phyloP scores from a whole-genome alignment of 352 stramenopile genomes.

The Plasmopara viticola region DNA sequence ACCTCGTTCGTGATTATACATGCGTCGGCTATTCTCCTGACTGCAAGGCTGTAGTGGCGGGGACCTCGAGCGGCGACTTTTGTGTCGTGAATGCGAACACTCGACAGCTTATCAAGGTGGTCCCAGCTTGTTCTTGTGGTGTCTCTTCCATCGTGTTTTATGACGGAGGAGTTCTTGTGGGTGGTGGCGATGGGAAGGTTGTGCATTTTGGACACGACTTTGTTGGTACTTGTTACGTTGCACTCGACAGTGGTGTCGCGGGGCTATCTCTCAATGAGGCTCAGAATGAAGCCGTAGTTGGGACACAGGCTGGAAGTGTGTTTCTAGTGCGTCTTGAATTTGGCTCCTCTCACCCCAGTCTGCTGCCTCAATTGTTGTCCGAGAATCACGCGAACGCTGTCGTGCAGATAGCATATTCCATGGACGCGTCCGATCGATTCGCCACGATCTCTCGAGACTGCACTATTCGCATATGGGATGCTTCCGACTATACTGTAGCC shows the following conservation, averaged over 20 bases:
- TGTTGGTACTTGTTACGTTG: slow-evolving; percentile 60
- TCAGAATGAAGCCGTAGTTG: slow-evolving; percentile 65
- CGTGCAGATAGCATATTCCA: slow-evolving; percentile 70
- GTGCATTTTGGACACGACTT: slow-evolving; percentile 70
- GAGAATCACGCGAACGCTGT: slow-evolving; percentile 83
- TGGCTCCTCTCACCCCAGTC: slow-evolving; percentile 16
- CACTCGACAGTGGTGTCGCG: slow-evolving; percentile 59
- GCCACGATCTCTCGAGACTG: slow-evolving; percentile 84
- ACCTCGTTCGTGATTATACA: slow-evolving; percentile 77
- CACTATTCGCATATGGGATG: slow-evolving; percentile 88
- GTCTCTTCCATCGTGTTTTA: slow-evolving; percentile 59
- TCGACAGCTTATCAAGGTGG: slow-evolving; percentile 52
- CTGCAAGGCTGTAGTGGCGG: slow-evolving; percentile 72
- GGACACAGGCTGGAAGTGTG: slow-evolving; percentile 73
- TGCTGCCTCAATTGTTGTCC: slow-evolving; percentile 22
- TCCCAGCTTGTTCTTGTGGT: slow-evolving; percentile 77
- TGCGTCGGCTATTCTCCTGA: slow-evolving; percentile 78
- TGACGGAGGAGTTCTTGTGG: slow-evolving; percentile 46
- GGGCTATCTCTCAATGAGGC: slow-evolving; percentile 51
- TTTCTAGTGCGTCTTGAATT: slow-evolving; percentile 63
- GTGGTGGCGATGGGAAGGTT: slow-evolving; percentile 83
- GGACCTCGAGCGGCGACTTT: slow-evolving; percentile 86
- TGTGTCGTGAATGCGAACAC: slow-evolving; percentile 75
- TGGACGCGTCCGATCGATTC: slow-evolving; percentile 81
- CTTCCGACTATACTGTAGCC: slow-evolving; percentile 76